Evolutionary conservation across 2,329 filamentous ascomycete species (phyloP), one percentile per base, ranked within the genome.

Genomic region (Aspergillus neoniger): DNA sequence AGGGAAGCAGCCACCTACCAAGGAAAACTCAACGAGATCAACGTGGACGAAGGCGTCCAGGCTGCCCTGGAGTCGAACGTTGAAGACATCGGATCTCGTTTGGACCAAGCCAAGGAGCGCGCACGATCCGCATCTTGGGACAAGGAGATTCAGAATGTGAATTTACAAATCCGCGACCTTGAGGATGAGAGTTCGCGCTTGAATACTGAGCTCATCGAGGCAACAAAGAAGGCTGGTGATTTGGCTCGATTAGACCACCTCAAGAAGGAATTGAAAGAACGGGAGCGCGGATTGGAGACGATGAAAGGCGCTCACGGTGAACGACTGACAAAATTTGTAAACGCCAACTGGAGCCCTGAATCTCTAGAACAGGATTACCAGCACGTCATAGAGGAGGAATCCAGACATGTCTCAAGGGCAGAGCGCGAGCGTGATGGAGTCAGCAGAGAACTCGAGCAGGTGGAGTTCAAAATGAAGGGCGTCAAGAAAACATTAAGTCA

Each of bases 1-100:
- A 87, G 84, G 70, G 90, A 90, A 57, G 86, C 88, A 6, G 77
- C 77, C 3, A 78, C 80, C 1, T 81, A 93, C 36, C 91, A 96
- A 70, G 83, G 80, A 50, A 86, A 90, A 32, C 81, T 92, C 32
- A 84, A 89, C 67, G 81, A 82, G n/a, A 88, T 99, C 58, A 85
- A 90, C 38, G 84, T 93, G 30, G 94, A 99, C 67, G 94, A 98
- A 77, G 93, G 93, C 3, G 86, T 86, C 32, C 91, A 91, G 73
- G 90, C 90, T 25, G 82, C 91, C 3, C 82, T 97, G 6, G 89
- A 95, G 68, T 85, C 88, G 15, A 88, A 89, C 56, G 85, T 91
- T 52, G 85, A 86, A 39, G 90, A 95, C 41, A 82, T 91, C 0
- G 85, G 89, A 62, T 79, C 80, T 17, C 85, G 83, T 36, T 81